A percentile compares a stretch with the other conserved stretches of the same genome.
phyloP scores from a whole-genome alignment of 2,329 filamentous ascomycete genomes.

The Scytalidium lignicola region DNA sequence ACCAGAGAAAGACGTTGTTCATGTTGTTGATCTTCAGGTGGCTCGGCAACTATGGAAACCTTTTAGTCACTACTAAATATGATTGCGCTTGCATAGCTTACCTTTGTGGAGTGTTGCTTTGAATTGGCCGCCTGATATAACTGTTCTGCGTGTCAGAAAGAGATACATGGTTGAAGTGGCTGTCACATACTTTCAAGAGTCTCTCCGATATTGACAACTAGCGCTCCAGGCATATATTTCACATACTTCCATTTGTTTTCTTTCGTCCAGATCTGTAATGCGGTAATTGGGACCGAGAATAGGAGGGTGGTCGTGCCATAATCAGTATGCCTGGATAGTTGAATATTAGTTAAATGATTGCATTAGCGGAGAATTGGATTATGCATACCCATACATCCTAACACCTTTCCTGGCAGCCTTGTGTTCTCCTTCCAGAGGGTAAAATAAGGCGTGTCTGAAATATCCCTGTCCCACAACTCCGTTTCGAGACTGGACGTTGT shows the following conservation, averaged over 20 bases:
- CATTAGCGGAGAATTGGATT: neutral
- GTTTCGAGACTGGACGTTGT: constrained; percentile 38
- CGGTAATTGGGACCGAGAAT: constrained; percentile 41
- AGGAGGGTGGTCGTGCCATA: constrained; percentile 41
- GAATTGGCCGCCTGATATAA: constrained; percentile 41
- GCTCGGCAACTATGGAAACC: constrained; percentile 30
- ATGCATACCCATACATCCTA: constrained; percentile 31
- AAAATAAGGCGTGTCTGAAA: constrained; percentile 40
- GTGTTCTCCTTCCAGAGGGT: constrained; percentile 30
- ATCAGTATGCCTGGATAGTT: constrained; percentile 37
- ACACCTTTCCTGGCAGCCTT: constrained; percentile 31
- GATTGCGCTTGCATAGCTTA: neutral
- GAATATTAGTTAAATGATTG: no score
- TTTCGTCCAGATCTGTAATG: constrained; percentile 40
- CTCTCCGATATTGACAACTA: constrained; percentile 46
- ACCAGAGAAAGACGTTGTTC: constrained; percentile 37
- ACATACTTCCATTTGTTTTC: constrained; percentile 43
- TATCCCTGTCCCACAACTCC: constrained; percentile 39
- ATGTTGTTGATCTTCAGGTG: constrained; percentile 35
- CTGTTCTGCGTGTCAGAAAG: constrained; percentile 19
- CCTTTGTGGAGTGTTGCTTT: constrained; percentile 38
- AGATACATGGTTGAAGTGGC: no score
- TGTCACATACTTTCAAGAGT: constrained; percentile 23
- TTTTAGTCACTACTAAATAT: neutral
- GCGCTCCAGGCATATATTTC: constrained; percentile 37